A percentile compares a stretch with the other conserved stretches of the same genome.
These are phyloP conservation scores for Phaeosphaeria sp. DNA, from an alignment of 2,329 filamentous ascomycete species.

Conservation along the genomic window DNA sequence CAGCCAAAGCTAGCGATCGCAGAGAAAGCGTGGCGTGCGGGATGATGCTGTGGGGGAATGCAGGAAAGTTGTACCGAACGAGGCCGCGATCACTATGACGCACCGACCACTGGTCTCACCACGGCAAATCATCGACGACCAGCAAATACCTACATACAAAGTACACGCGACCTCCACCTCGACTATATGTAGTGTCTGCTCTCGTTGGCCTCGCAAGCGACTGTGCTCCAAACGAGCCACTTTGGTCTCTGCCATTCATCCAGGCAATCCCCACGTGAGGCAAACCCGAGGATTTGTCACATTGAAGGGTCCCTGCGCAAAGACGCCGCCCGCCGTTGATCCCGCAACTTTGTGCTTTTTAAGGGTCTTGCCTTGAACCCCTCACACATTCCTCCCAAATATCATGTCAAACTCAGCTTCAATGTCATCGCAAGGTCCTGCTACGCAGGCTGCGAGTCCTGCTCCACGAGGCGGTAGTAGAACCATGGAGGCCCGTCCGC, in stretches of 20 bases:
- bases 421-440: constrained; percentile 28
- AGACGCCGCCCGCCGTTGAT: constrained; percentile 11
- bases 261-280: background rate
- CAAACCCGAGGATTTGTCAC: constrained; percentile 11
- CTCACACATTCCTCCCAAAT: constrained; percentile 53
- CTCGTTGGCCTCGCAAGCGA: constrained; percentile 11
- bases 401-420: constrained; percentile 65
- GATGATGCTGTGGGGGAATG: background rate
- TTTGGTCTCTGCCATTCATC: constrained; percentile 5
- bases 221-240: constrained; percentile 16
- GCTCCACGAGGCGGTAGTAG: constrained; percentile 27
- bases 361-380: constrained; percentile 66
- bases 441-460: constrained; percentile 28
- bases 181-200: constrained; percentile 25
- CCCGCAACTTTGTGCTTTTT: constrained; percentile 10
- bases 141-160: constrained; percentile 47
- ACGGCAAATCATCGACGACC: constrained; percentile 41
- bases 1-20: constrained; percentile 18
- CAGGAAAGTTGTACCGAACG: constrained; percentile 14
- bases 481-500: constrained; percentile 33
- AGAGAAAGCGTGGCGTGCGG: constrained; percentile 15
- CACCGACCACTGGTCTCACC: constrained; percentile 23
- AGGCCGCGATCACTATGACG: constrained; percentile 29
- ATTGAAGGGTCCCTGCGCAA: constrained; percentile 22
- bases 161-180: constrained; percentile 29